Evolutionary conservation across 352 stramenopile genomes (phyloP).

Genomic region (Stramenopiles sp.): DNA sequence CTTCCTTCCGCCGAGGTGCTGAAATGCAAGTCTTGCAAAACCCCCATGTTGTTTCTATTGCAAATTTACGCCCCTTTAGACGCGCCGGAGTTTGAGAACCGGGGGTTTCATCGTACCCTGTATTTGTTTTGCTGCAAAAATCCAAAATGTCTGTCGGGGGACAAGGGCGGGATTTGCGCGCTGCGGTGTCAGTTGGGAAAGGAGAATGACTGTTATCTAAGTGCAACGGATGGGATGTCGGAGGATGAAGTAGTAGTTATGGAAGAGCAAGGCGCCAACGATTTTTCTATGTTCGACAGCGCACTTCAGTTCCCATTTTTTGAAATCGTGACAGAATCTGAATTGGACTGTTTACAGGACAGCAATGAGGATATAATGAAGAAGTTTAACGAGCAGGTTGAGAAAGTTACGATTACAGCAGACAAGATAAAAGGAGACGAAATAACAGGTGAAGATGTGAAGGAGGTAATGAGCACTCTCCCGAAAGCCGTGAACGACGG

Average conservation of each 20-base stretch:
- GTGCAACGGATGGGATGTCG: slow-evolving; percentile 30
- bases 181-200: slow-evolving; percentile 61
- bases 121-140: slow-evolving; percentile 74
- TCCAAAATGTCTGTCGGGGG: slow-evolving; percentile 28
- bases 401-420: not conserved
- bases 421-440: not conserved
- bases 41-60: slow-evolving; percentile 45
- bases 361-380: slow-evolving; percentile 27
- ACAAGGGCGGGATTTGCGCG: slow-evolving; percentile 28
- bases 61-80: slow-evolving; percentile 80
- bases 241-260: slow-evolving; percentile 24
- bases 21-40: slow-evolving; percentile 32
- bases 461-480: slow-evolving; percentile 46
- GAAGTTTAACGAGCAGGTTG: slow-evolving; percentile 8
- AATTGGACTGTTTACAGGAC: not conserved
- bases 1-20: slow-evolving; percentile 32
- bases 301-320: slow-evolving; percentile 18
- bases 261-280: slow-evolving; percentile 37
- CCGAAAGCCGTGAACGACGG: slow-evolving; percentile 35
- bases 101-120: slow-evolving; percentile 73
- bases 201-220: slow-evolving; percentile 66
- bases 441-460: slow-evolving; percentile 33
- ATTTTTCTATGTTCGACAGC: slow-evolving; percentile 44
- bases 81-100: slow-evolving; percentile 26
- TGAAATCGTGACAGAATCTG: not conserved